A percentile compares a stretch with the other conserved stretches of the same genome.
phyloP scores from a whole-genome alignment of 1,284 basidiomycete genomes.

The Trichosporon asahii region DNA sequence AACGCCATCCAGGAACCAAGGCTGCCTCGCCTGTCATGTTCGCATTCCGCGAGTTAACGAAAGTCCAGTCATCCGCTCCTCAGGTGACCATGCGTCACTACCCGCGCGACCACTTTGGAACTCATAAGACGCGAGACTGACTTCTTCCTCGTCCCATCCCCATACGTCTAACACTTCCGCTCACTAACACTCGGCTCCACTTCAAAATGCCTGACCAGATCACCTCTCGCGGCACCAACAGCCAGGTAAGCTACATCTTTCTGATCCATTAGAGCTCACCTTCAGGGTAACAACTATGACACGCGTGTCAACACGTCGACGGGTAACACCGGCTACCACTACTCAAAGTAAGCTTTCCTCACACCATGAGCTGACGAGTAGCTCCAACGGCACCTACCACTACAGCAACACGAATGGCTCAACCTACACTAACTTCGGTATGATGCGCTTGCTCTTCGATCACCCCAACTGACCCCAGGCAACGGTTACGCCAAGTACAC shows the following conservation, averaged over 20 bases:
- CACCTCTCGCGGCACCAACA: slow-evolving; percentile 55
- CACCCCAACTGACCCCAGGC: slow-evolving; percentile 34
- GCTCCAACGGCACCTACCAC: slow-evolving; percentile 58
- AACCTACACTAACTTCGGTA: slow-evolving; percentile 58
- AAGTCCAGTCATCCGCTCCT: background rate
- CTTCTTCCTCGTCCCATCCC: background rate
- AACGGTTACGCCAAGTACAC: slow-evolving; percentile 58
- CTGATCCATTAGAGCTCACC: background rate
- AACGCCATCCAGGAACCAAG: background rate
- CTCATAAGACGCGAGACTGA: background rate
- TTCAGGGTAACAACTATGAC: slow-evolving; percentile 61
- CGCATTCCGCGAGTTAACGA: background rate
- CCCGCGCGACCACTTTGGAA: no score
- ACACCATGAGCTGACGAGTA: slow-evolving; percentile 7
- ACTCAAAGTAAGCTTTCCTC: slow-evolving; percentile 55
- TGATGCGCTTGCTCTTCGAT: background rate
- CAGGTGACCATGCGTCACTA: background rate
- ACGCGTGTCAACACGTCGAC: slow-evolving; percentile 52
- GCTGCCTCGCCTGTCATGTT: background rate
- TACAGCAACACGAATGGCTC: slow-evolving; percentile 62
- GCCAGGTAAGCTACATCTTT: slow-evolving; percentile 51
- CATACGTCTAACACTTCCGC: background rate
- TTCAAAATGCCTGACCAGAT: slow-evolving; percentile 29
- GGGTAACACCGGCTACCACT: slow-evolving; percentile 57
- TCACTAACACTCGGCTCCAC: background rate